Base-by-base conservation (phyloP, 331 rosid species). In the Acacia concinna region DNA sequence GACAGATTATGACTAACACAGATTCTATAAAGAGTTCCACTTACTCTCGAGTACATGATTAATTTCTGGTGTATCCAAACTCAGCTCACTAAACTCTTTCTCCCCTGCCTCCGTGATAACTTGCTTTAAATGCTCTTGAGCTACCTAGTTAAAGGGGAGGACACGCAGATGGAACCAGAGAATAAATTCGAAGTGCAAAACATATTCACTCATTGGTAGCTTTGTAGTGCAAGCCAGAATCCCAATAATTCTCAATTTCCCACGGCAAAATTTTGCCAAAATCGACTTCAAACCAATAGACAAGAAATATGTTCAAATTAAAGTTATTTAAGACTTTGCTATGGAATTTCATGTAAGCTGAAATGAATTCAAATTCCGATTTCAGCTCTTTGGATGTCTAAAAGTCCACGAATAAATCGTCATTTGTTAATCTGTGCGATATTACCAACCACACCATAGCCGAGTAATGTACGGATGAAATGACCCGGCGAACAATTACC, bases 31-130 rank as follows among this genome's bases (percentile, higher is more conserved):
- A 20, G 51, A 77, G 76, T n/a, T 41, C n/a, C 68, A 91, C 98
- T 85, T 89, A 96, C 99, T 62, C n/a, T 74, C 28, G 11, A 69
- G 64, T 68, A 74, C 74, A 51, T 81, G 73, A 74, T 84, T 75
- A 64, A 82, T 76, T 76, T 86, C 86, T 65, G 87, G 84, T 40
- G 80, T 84, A 31, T 91, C 97, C 1, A 84, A 88, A 74, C 81
- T 37, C 85, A 81, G 52, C 79, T 88, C 90, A 30, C 90, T 75
- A 78, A 87, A 63, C 85, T 85, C 90, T 63, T 84, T 90, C 81
- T 91, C 97, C 75, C 91, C 94, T 4, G 93, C 97, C 68, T 81
- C 90, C 8, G 91, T 86, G 74, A 96, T 85, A 65, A 93, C 90
- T 83, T 91, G 91, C 71, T 88, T 90, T 86, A 96, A 76, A 71